Conservation (phyloP, 805 yeast species). For the Ogataea trehaloabstinens region DNA sequence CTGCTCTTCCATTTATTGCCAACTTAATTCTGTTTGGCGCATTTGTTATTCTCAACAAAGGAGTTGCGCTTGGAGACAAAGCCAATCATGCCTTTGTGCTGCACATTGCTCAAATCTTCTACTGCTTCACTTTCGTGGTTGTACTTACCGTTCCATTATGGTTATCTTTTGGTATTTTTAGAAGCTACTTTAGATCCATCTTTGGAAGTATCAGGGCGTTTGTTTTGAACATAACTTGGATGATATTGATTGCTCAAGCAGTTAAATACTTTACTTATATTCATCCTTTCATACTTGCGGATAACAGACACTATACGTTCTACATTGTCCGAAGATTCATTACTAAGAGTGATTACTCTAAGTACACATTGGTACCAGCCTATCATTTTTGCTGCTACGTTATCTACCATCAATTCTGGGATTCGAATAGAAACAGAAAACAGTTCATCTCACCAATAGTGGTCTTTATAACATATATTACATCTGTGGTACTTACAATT, state of each 20-base stretch:
- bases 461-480: slow-evolving; percentile 49
- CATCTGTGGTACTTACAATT: slow-evolving; percentile 57
- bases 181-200: slow-evolving; percentile 36
- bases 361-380: slow-evolving; percentile 55
- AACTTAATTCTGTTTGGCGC: slow-evolving; percentile 52
- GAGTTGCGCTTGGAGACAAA: slow-evolving; percentile 90
- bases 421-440: slow-evolving; percentile 5
- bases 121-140: slow-evolving; percentile 63
- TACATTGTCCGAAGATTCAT: slow-evolving; percentile 75
- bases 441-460: slow-evolving; percentile 28
- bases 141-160: slow-evolving; percentile 76
- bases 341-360: slow-evolving; percentile 43
- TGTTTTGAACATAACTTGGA: slow-evolving; percentile 21
- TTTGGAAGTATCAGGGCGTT: slow-evolving; percentile 23
- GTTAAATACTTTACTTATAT: slow-evolving; percentile 64
- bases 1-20: slow-evolving; percentile 47
- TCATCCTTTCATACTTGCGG: slow-evolving; percentile 91
- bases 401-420: slow-evolving; percentile 19
- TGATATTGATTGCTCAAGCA: slow-evolving; percentile 38
- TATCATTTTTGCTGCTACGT: slow-evolving; percentile 57
- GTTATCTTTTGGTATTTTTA: slow-evolving; percentile 45
- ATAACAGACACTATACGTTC: slow-evolving; percentile 91
- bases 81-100: slow-evolving; percentile 71
- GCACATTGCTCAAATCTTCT: slow-evolving; percentile 80
- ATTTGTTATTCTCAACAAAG: slow-evolving; percentile 69